Base-by-base conservation (phyloP, 164 flowering plant species). In the Paratinospora sagittata region DNA sequence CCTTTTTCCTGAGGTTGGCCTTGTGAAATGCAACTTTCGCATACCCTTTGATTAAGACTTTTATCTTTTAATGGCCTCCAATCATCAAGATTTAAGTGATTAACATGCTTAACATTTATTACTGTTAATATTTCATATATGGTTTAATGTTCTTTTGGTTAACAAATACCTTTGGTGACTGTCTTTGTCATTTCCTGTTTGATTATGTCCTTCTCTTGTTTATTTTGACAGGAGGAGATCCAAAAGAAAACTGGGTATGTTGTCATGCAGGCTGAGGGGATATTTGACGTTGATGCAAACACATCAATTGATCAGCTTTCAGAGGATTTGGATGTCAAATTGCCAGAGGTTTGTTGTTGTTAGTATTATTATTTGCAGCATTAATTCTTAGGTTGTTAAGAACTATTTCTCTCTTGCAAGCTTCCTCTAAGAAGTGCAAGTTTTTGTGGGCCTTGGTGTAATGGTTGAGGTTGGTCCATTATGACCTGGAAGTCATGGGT, bases 241-340 rank as follows among this genome's bases (percentile, higher is more conserved):
- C 92, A 91, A 74, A 96, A 85, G 73, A 93, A 96, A 80, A 96
- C 99, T 66, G 99, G 99, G 65, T 89, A 91, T 75, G 80, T 96
- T 73, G 97, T 96, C 7, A 93, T 87, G 97, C 88, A 95, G 73
- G 97, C 96, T 47, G 97, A 91, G 68, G 99, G 99, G 14, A 73
- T 93, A 65, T 96, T 71, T 86, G 99, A 96, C 78, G 98, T 96
- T 69, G 99, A 96, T 91, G 99, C 99, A 14, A 96, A 91, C 81
- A 96, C 99, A 61, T 88, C 98, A 10, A 96, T 96, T 73, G 92
- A 96, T 80, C 97, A 90, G 76, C 98, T 96, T 39, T 96, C 97
- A 52, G 98, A 96, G 82, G 99, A 96, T 67, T 84, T 96, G 14
- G 82, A 85, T 76, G 84, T 96, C 66, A 87, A 88, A 81, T 81